These are phyloP conservation scores for Cystobasidium pallidum DNA, from an alignment of 1,284 basidiomycete species.

Conservation along the genomic window DNA sequence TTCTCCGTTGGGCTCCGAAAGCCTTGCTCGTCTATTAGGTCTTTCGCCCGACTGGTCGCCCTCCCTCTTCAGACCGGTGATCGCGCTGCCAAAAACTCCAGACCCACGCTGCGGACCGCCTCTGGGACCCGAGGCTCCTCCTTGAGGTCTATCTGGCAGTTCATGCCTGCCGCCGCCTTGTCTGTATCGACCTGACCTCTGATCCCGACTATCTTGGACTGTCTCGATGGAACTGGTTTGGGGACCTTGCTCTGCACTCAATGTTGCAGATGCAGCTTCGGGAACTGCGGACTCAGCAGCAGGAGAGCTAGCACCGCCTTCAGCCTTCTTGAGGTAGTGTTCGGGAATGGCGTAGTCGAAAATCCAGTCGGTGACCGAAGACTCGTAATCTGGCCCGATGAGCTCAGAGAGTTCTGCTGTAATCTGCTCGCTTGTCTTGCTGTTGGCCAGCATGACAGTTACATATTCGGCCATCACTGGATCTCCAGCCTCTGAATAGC, in stretches of 20 bases:
- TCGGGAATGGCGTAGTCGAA: slow-evolving; percentile 67
- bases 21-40: slow-evolving; percentile 34
- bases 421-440: slow-evolving; percentile 77
- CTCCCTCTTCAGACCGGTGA: slow-evolving; percentile 50
- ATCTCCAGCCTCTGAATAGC: slow-evolving; percentile 80
- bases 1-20: slow-evolving; percentile 40
- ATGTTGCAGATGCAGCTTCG: background rate
- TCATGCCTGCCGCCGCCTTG: slow-evolving; percentile 17
- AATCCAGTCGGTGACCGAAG: slow-evolving; percentile 78
- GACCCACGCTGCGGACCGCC: slow-evolving; percentile 23
- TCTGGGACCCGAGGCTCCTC: slow-evolving; percentile 9
- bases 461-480: slow-evolving; percentile 81
- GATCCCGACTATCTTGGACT: slow-evolving; percentile 37
- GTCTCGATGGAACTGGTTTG: slow-evolving; percentile 36
- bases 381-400: slow-evolving; percentile 60
- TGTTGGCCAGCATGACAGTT: slow-evolving; percentile 88
- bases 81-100: slow-evolving; percentile 50
- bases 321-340: slow-evolving; percentile 25
- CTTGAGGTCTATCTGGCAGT: slow-evolving; percentile 29
- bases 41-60: slow-evolving; percentile 40
- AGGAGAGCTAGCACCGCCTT: background rate
- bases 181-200: background rate
- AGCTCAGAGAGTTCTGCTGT: slow-evolving; percentile 74
- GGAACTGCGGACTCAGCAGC: background rate
- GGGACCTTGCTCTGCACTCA: slow-evolving; percentile 2